A percentile compares a stretch with the other conserved stretches of the same genome.
Conservation (phyloP, 2,329 filamentous ascomycete species). For the Colletotrichum plurivorum region DNA sequence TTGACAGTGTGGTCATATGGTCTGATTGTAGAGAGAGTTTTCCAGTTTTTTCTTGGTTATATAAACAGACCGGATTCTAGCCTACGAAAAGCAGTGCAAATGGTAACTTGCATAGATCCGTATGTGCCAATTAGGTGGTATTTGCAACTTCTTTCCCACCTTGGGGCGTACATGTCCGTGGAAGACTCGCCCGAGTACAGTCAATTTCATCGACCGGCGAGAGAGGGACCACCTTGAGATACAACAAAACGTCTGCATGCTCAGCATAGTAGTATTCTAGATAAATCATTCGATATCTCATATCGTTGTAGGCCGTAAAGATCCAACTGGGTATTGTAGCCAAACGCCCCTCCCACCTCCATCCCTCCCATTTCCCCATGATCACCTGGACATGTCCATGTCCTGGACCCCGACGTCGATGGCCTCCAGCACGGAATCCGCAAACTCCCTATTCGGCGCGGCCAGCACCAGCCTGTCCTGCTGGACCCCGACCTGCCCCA, state of each 20-base stretch:
- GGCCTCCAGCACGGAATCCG: constrained; percentile 21
- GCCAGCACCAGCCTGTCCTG: constrained; percentile 18
- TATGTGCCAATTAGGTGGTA: no score
- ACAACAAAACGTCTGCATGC: not conserved
- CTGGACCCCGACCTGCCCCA: not conserved
- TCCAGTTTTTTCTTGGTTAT: no score
- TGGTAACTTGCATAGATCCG: no score
- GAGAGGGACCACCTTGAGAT: no score
- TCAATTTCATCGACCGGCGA: no score
- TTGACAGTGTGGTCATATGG: no score
- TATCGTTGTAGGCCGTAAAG: not conserved
- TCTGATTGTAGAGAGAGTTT: no score
- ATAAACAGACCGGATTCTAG: no score
- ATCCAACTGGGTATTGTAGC: constrained; percentile 24
- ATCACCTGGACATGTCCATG: constrained; percentile 29
- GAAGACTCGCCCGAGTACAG: no score
- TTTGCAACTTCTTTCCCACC: no score
- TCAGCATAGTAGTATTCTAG: not conserved
- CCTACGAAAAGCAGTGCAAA: no score
- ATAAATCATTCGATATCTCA: not conserved
- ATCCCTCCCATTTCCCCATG: not conserved
- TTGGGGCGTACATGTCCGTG: no score
- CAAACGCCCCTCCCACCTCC: constrained; percentile 8
- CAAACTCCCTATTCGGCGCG: constrained; percentile 14
- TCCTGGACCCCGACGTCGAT: constrained; percentile 31